Evolutionary conservation across 2,329 filamentous ascomycete species (phyloP).

Genomic region (Stachybotrys chartarum): DNA sequence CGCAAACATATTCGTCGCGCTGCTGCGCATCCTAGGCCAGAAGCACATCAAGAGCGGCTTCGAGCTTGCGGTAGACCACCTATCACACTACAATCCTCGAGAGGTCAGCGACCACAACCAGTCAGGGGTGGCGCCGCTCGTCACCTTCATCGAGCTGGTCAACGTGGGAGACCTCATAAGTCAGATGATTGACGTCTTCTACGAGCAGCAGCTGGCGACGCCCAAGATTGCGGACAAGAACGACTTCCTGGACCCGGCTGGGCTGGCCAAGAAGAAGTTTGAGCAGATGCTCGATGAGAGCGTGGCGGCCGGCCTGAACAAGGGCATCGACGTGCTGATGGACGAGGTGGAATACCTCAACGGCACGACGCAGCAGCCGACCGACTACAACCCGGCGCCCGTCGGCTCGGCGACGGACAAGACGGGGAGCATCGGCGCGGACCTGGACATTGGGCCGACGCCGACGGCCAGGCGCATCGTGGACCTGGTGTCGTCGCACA

Average conservation of each 20-base stretch:
- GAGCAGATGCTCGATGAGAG: slow-evolving; percentile 98
- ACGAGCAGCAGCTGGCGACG: slow-evolving; percentile 84
- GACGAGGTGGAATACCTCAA: slow-evolving; percentile 95
- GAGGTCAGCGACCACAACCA: slow-evolving; percentile 67
- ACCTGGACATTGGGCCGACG: slow-evolving; percentile 58
- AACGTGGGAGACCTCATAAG: slow-evolving; percentile 97
- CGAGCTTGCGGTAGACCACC: slow-evolving; percentile 82
- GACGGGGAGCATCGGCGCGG: slow-evolving; percentile 20
- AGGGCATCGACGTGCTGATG: slow-evolving; percentile 97
- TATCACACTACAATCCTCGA: slow-evolving; percentile 85
- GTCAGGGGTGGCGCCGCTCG: slow-evolving; percentile 76
- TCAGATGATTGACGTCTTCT: slow-evolving; percentile 99
- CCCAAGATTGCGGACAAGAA: slow-evolving; percentile 82
- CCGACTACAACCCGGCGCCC: slow-evolving; percentile 77
- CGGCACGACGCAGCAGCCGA: slow-evolving; percentile 76
- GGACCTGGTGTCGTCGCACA: slow-evolving; percentile 80
- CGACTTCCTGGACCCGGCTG: slow-evolving; percentile 87
- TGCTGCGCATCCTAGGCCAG: slow-evolving; percentile 78
- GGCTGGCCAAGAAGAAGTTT: slow-evolving; percentile 95
- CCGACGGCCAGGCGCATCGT: slow-evolving; percentile 74
- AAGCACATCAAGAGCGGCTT: slow-evolving; percentile 90
- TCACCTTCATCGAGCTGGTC: slow-evolving; percentile 93
- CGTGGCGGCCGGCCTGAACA: slow-evolving; percentile 91
- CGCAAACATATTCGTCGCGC: slow-evolving; percentile 75
- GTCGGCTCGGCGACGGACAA: slow-evolving; percentile 11